These are phyloP conservation scores for Debaryomyces castellii DNA, from an alignment of 805 yeast species.

Conservation along the genomic window DNA sequence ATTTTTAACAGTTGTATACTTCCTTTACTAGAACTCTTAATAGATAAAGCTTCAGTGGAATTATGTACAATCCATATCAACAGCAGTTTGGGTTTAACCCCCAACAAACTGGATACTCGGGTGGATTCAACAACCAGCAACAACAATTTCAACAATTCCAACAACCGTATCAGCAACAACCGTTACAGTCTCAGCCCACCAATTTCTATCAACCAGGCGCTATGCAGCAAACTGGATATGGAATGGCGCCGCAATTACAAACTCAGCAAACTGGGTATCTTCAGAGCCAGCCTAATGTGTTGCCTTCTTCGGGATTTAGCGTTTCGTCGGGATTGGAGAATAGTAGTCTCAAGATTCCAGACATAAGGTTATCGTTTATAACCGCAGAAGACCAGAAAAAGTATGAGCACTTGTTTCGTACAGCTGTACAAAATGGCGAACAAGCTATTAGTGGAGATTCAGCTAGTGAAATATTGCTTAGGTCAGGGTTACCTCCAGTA, in stretches of 20 bases:
- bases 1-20: background rate
- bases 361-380: conserved; percentile 78
- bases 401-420: conserved; percentile 80
- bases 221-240: conserved; percentile 19
- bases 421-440: conserved; percentile 73
- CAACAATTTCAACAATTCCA: conserved; percentile 31
- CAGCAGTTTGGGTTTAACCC: conserved; percentile 28
- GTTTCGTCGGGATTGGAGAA: conserved; percentile 43
- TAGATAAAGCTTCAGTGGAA: background rate
- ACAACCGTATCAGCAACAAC: conserved; percentile 38
- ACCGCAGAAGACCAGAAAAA: conserved; percentile 83
- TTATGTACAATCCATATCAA: conserved; percentile 42
- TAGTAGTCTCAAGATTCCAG: conserved; percentile 63
- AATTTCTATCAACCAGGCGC: conserved; percentile 36
- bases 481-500: conserved; percentile 74
- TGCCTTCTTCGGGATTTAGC: conserved; percentile 38
- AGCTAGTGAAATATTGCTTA: conserved; percentile 76
- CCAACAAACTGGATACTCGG: conserved; percentile 17
- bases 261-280: conserved; percentile 37
- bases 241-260: conserved; percentile 18
- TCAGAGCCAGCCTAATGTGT: conserved; percentile 49
- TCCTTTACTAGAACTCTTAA: background rate
- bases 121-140: conserved; percentile 26
- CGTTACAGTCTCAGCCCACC: conserved; percentile 37
- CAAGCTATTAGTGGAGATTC: conserved; percentile 66